phyloP scores from a whole-genome alignment of 208 protist genomes.

The Angomonas ambiguus region DNA sequence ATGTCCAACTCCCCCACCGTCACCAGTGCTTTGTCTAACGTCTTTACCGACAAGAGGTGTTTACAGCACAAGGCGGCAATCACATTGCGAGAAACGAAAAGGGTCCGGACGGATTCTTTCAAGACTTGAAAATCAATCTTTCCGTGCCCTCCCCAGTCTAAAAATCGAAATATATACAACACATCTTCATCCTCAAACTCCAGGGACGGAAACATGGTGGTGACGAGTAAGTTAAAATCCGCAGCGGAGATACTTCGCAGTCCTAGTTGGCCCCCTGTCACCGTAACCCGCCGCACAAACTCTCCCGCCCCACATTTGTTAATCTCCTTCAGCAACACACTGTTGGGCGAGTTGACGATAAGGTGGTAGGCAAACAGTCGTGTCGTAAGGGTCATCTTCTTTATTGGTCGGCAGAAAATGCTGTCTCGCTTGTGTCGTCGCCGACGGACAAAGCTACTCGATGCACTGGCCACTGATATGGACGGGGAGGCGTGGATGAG shows the following conservation, averaged over 20 bases:
- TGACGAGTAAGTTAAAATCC: neutral
- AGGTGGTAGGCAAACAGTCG: conserved; percentile 1
- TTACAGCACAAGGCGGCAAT: neutral
- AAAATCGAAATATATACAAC: conserved; percentile 2
- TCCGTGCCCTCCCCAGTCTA: conserved; percentile 1
- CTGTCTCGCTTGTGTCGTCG: neutral
- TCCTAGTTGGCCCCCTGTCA: neutral
- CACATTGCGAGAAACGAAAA: neutral
- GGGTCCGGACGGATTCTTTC: neutral
- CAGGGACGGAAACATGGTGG: neutral
- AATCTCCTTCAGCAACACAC: neutral
- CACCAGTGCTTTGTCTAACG: neutral
- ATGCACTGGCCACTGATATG: neutral
- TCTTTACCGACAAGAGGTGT: neutral
- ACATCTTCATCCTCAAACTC: neutral
- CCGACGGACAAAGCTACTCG: neutral
- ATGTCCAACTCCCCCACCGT: conserved; percentile 6
- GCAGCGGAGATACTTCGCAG: neutral
- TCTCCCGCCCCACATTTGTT: neutral
- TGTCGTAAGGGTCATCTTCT: neutral
- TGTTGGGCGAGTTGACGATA: conserved; percentile 19
- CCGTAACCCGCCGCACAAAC: neutral
- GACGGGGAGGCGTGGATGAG: neutral
- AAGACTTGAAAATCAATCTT: neutral
- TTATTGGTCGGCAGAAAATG: neutral